phyloP scores from a whole-genome alignment of 331 rosid genomes.

The Rosa hybrid region DNA sequence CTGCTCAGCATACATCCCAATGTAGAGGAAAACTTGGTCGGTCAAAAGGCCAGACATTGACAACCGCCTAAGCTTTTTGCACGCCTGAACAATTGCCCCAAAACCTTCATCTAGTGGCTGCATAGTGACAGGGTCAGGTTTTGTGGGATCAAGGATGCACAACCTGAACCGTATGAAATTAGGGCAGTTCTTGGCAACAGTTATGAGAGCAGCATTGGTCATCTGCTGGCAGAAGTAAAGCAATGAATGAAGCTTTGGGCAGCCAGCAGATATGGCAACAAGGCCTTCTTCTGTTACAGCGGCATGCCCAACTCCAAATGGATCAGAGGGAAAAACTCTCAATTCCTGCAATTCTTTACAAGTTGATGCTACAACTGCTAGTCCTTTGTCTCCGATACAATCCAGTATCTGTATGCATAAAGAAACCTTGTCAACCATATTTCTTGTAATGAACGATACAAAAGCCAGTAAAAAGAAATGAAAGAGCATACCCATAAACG shows the following conservation, averaged over 20 bases:
- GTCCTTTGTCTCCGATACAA: constrained; percentile 85
- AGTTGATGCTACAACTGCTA: constrained; percentile 61
- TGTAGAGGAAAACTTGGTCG: constrained; percentile 76
- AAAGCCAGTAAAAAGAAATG: background rate
- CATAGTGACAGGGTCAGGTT: constrained; percentile 67
- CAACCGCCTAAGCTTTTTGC: constrained; percentile 72
- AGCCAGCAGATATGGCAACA: constrained; percentile 79
- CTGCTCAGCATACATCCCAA: constrained; percentile 89
- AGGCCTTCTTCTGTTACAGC: constrained; percentile 85
- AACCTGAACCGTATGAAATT: constrained; percentile 84
- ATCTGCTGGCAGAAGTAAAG: constrained; percentile 92
- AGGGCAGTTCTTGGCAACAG: constrained; percentile 89
- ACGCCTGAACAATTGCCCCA: constrained; percentile 91
- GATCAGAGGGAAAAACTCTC: constrained; percentile 85
- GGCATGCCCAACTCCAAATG: constrained; percentile 48
- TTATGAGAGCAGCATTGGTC: constrained; percentile 92
- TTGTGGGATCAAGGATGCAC: constrained; percentile 68
- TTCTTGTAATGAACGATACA: background rate
- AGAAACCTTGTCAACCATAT: constrained; percentile 13
- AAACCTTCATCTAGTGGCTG: constrained; percentile 93
- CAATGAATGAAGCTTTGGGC: constrained; percentile 83
- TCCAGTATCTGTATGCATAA: constrained; percentile 63
- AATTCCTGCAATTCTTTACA: constrained; percentile 87
- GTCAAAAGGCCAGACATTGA: constrained; percentile 76
- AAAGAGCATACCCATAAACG: constrained; percentile 74